These are phyloP conservation scores for Arctium minus DNA, from an alignment of 129 eudicot genomes.

Conservation along the genomic window DNA sequence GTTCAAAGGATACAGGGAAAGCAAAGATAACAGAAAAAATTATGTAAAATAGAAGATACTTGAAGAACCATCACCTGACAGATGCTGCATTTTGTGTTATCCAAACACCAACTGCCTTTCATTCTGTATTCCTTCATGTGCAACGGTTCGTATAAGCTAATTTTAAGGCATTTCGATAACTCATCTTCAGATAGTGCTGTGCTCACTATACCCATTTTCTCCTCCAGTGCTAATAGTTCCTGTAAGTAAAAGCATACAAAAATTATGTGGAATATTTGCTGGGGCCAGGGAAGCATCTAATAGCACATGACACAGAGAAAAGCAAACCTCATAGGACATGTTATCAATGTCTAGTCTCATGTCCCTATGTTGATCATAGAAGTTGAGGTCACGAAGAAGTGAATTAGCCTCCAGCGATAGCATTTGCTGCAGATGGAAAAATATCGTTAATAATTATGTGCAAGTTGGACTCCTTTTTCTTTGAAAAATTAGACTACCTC, in stretches of 20 bases:
- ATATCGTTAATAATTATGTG: not conserved
- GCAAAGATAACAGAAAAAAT: not conserved
- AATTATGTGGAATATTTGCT: not conserved
- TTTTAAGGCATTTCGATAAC: conserved; percentile 52
- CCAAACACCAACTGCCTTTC: conserved; percentile 29
- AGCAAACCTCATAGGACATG: conserved; percentile 96
- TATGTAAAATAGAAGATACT: not conserved
- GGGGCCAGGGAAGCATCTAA: not conserved
- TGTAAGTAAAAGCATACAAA: conserved; percentile 22
- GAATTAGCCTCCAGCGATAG: conserved; percentile 61
- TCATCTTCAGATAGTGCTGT: conserved; percentile 79
- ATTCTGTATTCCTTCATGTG: conserved; percentile 15
- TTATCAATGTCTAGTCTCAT: conserved; percentile 94
- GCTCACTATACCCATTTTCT: conserved; percentile 83
- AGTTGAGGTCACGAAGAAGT: conserved; percentile 55
- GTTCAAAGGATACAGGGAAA: not conserved
- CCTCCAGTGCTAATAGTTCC: conserved; percentile 91
- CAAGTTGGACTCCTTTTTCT: conserved; percentile 3
- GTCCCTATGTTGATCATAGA: conserved; percentile 83
- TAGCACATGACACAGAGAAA: not conserved
- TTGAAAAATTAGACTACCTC: conserved; percentile 45
- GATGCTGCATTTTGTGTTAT: conserved; percentile 76
- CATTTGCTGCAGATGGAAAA: conserved; percentile 52
- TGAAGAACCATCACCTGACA: conserved; percentile 66
- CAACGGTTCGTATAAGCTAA: conserved; percentile 37